Evolutionary conservation across 257 asterid genomes (phyloP).

Genomic region (Solanum acaule): DNA sequence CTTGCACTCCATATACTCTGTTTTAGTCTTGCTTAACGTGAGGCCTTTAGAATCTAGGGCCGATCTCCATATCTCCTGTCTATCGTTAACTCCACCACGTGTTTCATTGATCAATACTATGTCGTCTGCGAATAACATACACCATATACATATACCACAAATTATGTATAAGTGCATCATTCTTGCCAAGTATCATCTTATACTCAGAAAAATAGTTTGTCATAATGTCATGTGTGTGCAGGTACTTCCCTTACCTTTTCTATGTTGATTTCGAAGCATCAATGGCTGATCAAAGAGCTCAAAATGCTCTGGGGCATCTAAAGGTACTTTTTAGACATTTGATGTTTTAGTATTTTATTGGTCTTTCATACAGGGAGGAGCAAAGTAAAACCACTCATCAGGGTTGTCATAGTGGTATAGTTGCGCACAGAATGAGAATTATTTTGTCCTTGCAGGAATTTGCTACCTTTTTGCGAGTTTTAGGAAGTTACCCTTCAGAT

Average conservation of each 20-base stretch:
- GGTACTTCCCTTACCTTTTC: conserved; percentile 92
- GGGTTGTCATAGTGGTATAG: background rate
- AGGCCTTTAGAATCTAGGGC: background rate
- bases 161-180: background rate
- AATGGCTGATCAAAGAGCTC: conserved; percentile 98
- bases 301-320: conserved; percentile 89
- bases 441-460: conserved; percentile 59
- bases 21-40: background rate
- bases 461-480: conserved; percentile 86
- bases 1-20: background rate
- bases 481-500: conserved; percentile 96
- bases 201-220: background rate
- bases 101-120: background rate
- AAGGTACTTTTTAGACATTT: conserved; percentile 35
- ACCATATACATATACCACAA: background rate
- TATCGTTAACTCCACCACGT: background rate
- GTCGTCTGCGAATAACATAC: background rate
- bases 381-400: background rate
- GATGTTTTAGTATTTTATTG: background rate
- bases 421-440: background rate
- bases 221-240: conserved; percentile 19
- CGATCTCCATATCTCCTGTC: background rate
- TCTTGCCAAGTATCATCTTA: background rate
- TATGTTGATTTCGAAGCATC: conserved; percentile 98
- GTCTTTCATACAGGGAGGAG: background rate